Percentiles rank a stretch among this genome's conserved stretches.
Conservation (phyloP, 208 protist species). For the Wallacemonas sp. region DNA sequence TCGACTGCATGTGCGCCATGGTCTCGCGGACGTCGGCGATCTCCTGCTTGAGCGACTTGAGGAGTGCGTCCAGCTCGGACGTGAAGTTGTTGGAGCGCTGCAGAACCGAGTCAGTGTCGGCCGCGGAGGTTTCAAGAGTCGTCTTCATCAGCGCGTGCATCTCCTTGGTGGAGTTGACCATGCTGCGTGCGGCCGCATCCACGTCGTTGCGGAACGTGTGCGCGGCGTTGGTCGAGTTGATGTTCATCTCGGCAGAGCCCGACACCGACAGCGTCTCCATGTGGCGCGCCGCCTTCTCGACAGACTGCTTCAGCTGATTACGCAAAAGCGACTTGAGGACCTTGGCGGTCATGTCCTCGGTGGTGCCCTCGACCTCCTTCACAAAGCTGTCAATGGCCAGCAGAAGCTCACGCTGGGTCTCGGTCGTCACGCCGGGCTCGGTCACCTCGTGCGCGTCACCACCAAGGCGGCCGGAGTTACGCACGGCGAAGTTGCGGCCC, state of each 20-base stretch:
- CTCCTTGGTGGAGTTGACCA: conserved; percentile 35
- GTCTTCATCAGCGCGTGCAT: conserved; percentile 38
- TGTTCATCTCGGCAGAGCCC: conserved; percentile 28
- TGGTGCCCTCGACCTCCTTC: conserved; percentile 62
- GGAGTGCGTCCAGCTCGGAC: conserved; percentile 31
- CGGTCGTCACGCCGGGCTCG: conserved; percentile 52
- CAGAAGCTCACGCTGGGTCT: conserved; percentile 62
- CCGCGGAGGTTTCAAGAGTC: conserved; percentile 35
- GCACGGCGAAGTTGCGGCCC: conserved; percentile 75
- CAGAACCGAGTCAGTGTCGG: conserved; percentile 30
- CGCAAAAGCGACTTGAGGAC: conserved; percentile 67
- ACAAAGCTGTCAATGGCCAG: conserved; percentile 69
- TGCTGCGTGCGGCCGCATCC: conserved; percentile 46
- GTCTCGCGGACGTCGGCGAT: conserved; percentile 45
- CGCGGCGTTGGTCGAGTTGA: conserved; percentile 64
- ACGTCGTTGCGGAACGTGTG: conserved; percentile 60
- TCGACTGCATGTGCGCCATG: conserved; percentile 27
- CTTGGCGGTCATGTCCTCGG: conserved; percentile 44
- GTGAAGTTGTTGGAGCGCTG: conserved; percentile 25
- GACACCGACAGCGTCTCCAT: conserved; percentile 53
- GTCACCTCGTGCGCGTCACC: conserved; percentile 1
- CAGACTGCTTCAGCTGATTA: conserved; percentile 66
- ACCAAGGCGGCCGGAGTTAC: conserved; percentile 68
- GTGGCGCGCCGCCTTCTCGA: conserved; percentile 65
- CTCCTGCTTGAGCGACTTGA: conserved; percentile 49